Evolutionary conservation across 257 asterid genomes (phyloP), one percentile per base, ranked within the genome.

Genomic region (Solanum verrucosum): DNA sequence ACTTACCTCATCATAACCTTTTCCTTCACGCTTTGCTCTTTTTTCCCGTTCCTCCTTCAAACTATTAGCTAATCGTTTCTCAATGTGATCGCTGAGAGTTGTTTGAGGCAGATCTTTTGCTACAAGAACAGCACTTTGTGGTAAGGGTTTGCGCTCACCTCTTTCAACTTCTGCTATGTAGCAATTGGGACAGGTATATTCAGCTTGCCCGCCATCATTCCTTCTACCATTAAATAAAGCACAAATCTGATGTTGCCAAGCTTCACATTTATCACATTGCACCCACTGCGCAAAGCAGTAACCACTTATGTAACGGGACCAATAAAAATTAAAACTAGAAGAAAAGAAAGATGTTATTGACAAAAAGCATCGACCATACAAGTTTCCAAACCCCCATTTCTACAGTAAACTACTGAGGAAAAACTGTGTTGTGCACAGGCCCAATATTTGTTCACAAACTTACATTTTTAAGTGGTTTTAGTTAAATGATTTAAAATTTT

Each of bases 191-290:
- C 99, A 97, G 77, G 99, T 97, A 91, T 97, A 97, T 91, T 97
- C 99, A 46, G 99, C 99, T 91, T 94, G 96, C 87, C 99, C 99
- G 77, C 99, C 98, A 87, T 95, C 98, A 92, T 97, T 97, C 91
- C 99, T 95, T 93, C 98, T 93, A 93, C 99, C 99, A 90, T 97
- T 97, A 89, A 97, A 97, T 87, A 97, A 91, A 81, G 99, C 99
- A 88, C 99, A 97, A 86, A 97, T 96, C 90, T 97, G 99, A 91
- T 97, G 99, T 91, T 97, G 99, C 99, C 99, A 97, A 88, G 98
- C 98, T 92, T 97, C 99, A 90, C 99, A 97, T 88, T 94, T 97
- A 90, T 97, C 99, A 87, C 99, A 97, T 92, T 97, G 99, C 88
- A 97, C 99, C 99, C 99, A 97, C 99, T 97, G 97, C 91, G 86